Conservation (phyloP, 352 stramenopile genomes). For the Saprolegnia diclina region DNA sequence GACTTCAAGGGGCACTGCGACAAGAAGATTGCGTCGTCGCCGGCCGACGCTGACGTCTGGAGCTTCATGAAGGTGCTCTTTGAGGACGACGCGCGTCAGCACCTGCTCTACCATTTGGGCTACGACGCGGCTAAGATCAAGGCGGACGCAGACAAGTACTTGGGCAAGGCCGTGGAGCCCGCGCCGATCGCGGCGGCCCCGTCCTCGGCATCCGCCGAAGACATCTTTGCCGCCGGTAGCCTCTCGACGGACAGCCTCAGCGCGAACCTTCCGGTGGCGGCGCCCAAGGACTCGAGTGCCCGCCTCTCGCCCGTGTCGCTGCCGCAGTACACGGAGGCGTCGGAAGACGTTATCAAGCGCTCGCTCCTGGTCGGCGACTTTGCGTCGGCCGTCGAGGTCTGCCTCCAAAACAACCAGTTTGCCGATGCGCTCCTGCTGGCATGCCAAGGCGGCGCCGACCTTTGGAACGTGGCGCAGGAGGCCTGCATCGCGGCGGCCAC, state of each 20-base stretch:
- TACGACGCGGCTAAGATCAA: conserved; percentile 92
- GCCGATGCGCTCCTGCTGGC: conserved; percentile 94
- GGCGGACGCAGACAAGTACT: conserved; percentile 73
- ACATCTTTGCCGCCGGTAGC: conserved; percentile 29
- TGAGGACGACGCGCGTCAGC: conserved; percentile 91
- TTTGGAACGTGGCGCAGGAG: conserved; percentile 95
- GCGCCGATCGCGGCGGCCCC: conserved; percentile 26
- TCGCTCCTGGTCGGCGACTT: conserved; percentile 97
- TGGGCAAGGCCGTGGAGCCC: conserved; percentile 37
- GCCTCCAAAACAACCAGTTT: conserved; percentile 93
- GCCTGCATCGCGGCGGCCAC: conserved; percentile 89
- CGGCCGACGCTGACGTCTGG: conserved; percentile 71
- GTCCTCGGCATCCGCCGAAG: conserved; percentile 48
- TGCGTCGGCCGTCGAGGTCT: conserved; percentile 96
- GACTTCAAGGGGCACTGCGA: conserved; percentile 93
- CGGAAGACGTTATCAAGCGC: conserved; percentile 91
- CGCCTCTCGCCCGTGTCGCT: conserved; percentile 55
- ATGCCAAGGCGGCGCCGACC: conserved; percentile 88
- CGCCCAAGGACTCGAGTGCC: conserved; percentile 58
- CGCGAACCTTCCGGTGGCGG: conserved; percentile 42
- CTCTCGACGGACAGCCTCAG: conserved; percentile 32
- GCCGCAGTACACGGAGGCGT: conserved; percentile 83
- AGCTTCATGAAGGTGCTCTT: conserved; percentile 94
- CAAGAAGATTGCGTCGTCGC: conserved; percentile 66
- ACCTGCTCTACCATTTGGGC: conserved; percentile 92